Percentiles rank a stretch among this genome's conserved stretches.
Conservation (phyloP, 2,329 filamentous ascomycete genomes). For the Keithomyces neogunnii region DNA sequence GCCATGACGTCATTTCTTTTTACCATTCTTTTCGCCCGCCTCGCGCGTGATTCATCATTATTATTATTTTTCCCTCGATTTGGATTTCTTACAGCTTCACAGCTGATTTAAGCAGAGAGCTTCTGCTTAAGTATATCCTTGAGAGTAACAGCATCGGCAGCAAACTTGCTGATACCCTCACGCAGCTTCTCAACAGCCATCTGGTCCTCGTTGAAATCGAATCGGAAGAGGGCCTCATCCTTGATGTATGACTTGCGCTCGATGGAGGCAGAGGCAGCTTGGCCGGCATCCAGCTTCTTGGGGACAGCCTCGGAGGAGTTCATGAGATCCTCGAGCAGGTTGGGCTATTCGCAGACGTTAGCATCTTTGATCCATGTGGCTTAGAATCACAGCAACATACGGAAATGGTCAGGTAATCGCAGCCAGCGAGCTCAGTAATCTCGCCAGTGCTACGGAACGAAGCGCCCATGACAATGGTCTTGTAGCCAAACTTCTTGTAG, state of each 20-base stretch:
- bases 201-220: constrained; percentile 99
- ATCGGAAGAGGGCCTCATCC: constrained; percentile 86
- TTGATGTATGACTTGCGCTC: constrained; percentile 87
- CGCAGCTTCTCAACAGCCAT: constrained; percentile 99
- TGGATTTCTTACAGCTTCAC: background rate
- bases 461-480: constrained; percentile 99
- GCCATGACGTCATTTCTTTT: constrained; percentile 4
- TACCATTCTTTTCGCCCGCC: background rate
- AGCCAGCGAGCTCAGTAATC: constrained; percentile 96
- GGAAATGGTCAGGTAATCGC: constrained; percentile 97
- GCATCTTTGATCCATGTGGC: background rate
- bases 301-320: constrained; percentile 76
- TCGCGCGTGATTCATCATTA: background rate
- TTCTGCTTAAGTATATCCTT: constrained; percentile 89
- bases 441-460: constrained; percentile 95
- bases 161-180: constrained; percentile 99
- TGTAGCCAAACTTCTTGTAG: constrained; percentile 99
- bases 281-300: constrained; percentile 78
- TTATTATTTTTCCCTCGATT: background rate
- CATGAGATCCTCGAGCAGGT: constrained; percentile 86
- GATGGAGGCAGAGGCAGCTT: constrained; percentile 61
- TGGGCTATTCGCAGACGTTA: constrained; percentile 48
- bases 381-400: constrained; percentile 39
- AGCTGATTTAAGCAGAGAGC: constrained; percentile 36
- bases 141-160: constrained; percentile 86